A percentile compares a stretch with the other conserved stretches of the same genome.
Evolutionary conservation across 257 asterid genomes (phyloP).

Genomic region (Plectranthus barbatus): DNA sequence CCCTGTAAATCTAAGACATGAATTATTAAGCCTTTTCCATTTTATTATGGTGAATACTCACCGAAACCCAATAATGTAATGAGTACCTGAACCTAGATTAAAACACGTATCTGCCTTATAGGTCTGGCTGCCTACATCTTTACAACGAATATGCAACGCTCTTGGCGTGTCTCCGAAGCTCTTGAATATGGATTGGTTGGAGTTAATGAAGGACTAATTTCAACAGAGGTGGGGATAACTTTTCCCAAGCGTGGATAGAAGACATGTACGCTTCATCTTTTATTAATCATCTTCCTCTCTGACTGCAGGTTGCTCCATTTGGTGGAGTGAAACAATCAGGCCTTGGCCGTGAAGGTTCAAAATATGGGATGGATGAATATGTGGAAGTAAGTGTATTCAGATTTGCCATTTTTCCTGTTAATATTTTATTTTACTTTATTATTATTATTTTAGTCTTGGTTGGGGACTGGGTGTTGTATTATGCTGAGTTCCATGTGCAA

Average conservation of each 20-base stretch:
- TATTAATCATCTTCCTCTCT: slow-evolving; percentile 5
- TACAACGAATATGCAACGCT: slow-evolving; percentile 60
- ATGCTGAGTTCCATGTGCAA: neutral
- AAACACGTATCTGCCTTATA: slow-evolving; percentile 19
- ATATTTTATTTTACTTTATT: neutral
- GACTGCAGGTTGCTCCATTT: slow-evolving; percentile 77
- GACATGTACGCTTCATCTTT: neutral
- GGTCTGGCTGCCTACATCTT: slow-evolving; percentile 94
- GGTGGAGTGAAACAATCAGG: slow-evolving; percentile 97
- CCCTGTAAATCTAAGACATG: slow-evolving; percentile 1
- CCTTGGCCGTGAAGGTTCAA: slow-evolving; percentile 97
- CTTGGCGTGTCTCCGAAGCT: slow-evolving; percentile 96
- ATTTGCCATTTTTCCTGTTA: neutral
- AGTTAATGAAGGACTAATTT: slow-evolving; percentile 88
- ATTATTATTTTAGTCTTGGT: neutral
- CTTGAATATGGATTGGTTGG: slow-evolving; percentile 97
- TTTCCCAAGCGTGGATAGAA: neutral
- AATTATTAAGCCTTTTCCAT: neutral
- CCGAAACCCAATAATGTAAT: no score
- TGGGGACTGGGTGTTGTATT: neutral
- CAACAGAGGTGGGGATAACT: slow-evolving; percentile 70
- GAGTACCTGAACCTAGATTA: no score
- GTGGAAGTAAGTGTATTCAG: slow-evolving; percentile 46
- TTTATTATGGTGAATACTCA: no score
- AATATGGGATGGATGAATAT: slow-evolving; percentile 91